Base-by-base conservation (phyloP, 495 filamentous ascomycete genomes). In the Lophiotrema nucula region DNA sequence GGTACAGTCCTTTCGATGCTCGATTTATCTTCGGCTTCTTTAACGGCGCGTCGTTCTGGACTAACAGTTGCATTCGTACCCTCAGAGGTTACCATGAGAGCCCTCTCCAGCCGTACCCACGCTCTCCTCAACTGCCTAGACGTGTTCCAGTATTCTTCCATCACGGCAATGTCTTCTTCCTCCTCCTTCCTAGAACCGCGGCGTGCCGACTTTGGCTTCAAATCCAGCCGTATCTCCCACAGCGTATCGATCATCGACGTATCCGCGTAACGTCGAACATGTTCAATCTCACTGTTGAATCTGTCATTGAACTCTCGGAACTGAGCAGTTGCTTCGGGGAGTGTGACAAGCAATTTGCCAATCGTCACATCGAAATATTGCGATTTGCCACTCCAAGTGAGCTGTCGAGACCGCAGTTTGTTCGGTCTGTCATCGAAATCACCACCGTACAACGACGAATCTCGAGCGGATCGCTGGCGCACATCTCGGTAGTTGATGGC, bases 361-460 rank as follows among this genome's bases (percentile, higher is more conserved):
- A 55, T 55, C 5, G 39, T 35, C 24, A 45, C 51, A 26, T 55
- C 51, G 18, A 55, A 55, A 41, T 16, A 55, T 35, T 8, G 8
- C 31, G 31, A n/a, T 35, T n/a, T 35, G 8, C 31, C 31, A 35
- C 8, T 8, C 31, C 31, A 35, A n/a, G 31, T 35, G n/a, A 35
- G 31, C 8, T 35, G 8, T 8, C 31, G 31, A 35, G 31, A 8
- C n/a, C 31, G 31, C 8, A 8, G 31, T 35, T n/a, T 8, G n/a
- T n/a, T 35, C 31, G n/a, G n/a, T 8, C 8, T 35, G 31, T 35
- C 31, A 35, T 35, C 8, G 8, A n/a, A n/a, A 35, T 35, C 31
- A n/a, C 31, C n/a, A n/a, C 31, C 31, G n/a, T 35, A 35, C 8
- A 35, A 8, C 8, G 31, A 35, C 31, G 31, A 35, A n/a, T 8